Conservation (phyloP, 2,329 filamentous ascomycete species). For the Clarireedia monteithiana region DNA sequence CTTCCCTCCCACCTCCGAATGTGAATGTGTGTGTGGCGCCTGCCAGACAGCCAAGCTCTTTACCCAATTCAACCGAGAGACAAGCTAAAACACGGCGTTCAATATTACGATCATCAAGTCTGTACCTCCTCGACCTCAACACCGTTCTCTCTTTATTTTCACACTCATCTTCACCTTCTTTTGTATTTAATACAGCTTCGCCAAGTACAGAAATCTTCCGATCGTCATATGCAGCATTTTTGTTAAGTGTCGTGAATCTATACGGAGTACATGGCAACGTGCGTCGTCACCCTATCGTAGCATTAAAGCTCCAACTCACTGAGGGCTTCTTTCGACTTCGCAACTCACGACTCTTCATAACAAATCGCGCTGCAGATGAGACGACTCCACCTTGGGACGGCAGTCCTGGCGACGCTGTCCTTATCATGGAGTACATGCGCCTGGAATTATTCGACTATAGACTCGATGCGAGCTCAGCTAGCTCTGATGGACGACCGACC, state of each 20-base stretch:
- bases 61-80: neutral
- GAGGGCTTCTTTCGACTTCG: neutral
- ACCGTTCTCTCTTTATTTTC: neutral
- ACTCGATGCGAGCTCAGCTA: conserved; percentile 57
- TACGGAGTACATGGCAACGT: conserved; percentile 4
- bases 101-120: neutral
- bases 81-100: neutral
- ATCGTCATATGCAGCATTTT: too few relatives aligned
- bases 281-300: conserved; percentile 2
- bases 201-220: too few relatives aligned
- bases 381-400: conserved; percentile 15
- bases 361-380: conserved; percentile 16
- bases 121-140: neutral
- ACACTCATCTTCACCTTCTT: neutral
- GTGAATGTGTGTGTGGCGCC: neutral
- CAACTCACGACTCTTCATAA: conserved; percentile 3
- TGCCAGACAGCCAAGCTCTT: neutral
- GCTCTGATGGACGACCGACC: conserved; percentile 67
- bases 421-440: conserved; percentile 35
- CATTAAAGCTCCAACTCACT: conserved; percentile 10
- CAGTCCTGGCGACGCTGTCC: conserved; percentile 29
- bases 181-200: neutral
- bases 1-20: too few relatives aligned
- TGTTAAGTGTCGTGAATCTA: neutral
- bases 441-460: conserved; percentile 52